phyloP scores from a whole-genome alignment of 495 filamentous ascomycete genomes.

The Hypoxylon lenormandii region DNA sequence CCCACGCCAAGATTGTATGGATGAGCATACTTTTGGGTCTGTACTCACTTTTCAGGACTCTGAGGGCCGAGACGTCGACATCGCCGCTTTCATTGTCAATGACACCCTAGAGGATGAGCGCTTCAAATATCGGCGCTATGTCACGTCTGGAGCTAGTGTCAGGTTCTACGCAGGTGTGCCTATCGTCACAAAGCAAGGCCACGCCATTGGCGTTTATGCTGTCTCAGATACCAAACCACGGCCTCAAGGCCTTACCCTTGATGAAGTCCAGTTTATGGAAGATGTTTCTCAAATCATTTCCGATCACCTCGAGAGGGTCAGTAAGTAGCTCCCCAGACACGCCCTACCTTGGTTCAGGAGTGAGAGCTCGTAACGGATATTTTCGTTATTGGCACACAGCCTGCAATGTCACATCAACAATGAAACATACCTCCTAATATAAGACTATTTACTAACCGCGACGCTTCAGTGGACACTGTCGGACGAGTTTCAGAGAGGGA shows the following conservation, averaged over 20 bases:
- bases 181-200: conserved; percentile 72
- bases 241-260: conserved; percentile 53
- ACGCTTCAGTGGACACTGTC: conserved; percentile 34
- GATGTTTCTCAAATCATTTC: conserved; percentile 69
- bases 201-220: conserved; percentile 78
- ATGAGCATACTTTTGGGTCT: conserved; percentile 36
- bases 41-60: conserved; percentile 28
- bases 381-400: no score
- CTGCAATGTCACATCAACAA: no score
- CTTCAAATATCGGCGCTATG: conserved; percentile 43
- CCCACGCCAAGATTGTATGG: conserved; percentile 44
- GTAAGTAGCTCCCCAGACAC: conserved; percentile 28
- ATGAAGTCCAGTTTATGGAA: conserved; percentile 58
- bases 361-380: conserved; percentile 62
- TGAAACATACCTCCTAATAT: no score
- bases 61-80: conserved; percentile 24
- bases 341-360: conserved; percentile 60
- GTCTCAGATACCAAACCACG: conserved; percentile 70
- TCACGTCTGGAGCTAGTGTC: conserved; percentile 33
- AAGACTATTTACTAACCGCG: conserved; percentile 10
- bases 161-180: conserved; percentile 75
- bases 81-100: conserved; percentile 36
- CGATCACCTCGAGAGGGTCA: conserved; percentile 68
- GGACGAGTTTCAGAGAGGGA: conserved; percentile 42
- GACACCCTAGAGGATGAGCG: conserved; percentile 44